A percentile compares a stretch with the other conserved stretches of the same genome.
Conservation (phyloP, 306 rosid genomes). For the Ochetophila trinervis region DNA sequence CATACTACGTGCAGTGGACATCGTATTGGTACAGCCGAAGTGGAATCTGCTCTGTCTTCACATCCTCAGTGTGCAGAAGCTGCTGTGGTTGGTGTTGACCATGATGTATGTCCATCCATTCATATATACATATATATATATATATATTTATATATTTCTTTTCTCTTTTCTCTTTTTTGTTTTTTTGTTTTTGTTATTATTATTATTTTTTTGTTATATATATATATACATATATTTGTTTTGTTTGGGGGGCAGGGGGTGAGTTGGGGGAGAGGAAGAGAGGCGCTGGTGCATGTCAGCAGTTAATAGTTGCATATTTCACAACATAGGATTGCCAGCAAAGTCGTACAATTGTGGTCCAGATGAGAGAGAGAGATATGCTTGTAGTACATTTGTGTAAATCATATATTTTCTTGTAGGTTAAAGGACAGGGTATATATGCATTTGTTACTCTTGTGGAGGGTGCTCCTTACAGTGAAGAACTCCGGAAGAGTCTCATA, state of each 20-base stretch:
- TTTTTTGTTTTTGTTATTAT: too few species aligned
- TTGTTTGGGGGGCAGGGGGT: too few species aligned
- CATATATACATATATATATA: too few species aligned
- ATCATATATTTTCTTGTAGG: constrained; percentile 46
- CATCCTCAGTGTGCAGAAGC: constrained; percentile 94
- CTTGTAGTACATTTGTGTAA: constrained; percentile 19
- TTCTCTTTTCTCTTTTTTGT: too few species aligned
- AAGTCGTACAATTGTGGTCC: too few species aligned
- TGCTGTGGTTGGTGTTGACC: constrained; percentile 97
- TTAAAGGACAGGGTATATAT: constrained; percentile 93
- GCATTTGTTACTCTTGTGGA: constrained; percentile 91
- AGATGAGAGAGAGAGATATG: background rate
- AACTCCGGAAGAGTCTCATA: constrained; percentile 75
- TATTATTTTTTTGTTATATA: too few species aligned
- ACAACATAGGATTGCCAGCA: too few species aligned
- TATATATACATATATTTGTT: too few species aligned
- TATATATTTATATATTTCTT: too few species aligned
- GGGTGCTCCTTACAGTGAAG: constrained; percentile 86
- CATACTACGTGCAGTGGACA: constrained; percentile 68
- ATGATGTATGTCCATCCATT: constrained; percentile 54
- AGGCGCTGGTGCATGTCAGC: too few species aligned
- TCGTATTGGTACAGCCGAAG: constrained; percentile 99
- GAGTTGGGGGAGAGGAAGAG: too few species aligned
- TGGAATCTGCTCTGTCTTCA: constrained; percentile 97
- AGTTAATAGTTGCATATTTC: too few species aligned